Evolutionary conservation across 2,329 filamentous ascomycete species (phyloP), one percentile per base, ranked within the genome.

Genomic region (Sporothrix dimorphospora): DNA sequence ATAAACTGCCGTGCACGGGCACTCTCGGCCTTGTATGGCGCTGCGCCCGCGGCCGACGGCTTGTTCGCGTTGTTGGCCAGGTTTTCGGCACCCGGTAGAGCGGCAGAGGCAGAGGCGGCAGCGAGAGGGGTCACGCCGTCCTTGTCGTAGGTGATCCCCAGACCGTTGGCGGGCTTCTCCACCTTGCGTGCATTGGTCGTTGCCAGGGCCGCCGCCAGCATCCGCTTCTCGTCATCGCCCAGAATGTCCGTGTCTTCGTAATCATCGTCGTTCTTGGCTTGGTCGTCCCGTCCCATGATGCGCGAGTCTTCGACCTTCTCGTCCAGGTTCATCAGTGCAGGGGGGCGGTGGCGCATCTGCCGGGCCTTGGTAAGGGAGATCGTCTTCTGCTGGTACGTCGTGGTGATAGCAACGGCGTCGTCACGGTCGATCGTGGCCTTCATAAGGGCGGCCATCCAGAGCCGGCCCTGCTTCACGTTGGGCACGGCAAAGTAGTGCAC

Each of bases 381-480:
- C 0, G 96, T 99, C 85, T 97, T 96, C 79, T 98, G 94, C 79
- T 97, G 95, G 82, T 98, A 98, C 3, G 94, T 97, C 3, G 93
- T 96, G 24, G 93, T 94, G 73, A 97, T 91, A 11, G 91, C 89
- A 74, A 92, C 88, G 4, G 88, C 88, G 78, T 92, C 90, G 77
- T 99, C 96, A 73, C 95, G 91, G 79, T 98, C 95, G 77, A 99
- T 99, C 1, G 96, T 99, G 12, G 96, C 96, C 83, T 99, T 99
- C 93, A 99, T 97, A 69, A 99, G 84, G 6, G 96, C 96, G 4
- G 94, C 96, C 96, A 99, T 99, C 96, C 96, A 99, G 53, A 97
- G 84, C 14, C 96, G 90, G 19, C 96, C 96, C 79, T 96, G 90
- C 77, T 93, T 90, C 72, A 98, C 84, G 77, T 92, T 97, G 69